Evolutionary conservation across 345 rosid species (phyloP).

Genomic region (Gossypium raimondii): DNA sequence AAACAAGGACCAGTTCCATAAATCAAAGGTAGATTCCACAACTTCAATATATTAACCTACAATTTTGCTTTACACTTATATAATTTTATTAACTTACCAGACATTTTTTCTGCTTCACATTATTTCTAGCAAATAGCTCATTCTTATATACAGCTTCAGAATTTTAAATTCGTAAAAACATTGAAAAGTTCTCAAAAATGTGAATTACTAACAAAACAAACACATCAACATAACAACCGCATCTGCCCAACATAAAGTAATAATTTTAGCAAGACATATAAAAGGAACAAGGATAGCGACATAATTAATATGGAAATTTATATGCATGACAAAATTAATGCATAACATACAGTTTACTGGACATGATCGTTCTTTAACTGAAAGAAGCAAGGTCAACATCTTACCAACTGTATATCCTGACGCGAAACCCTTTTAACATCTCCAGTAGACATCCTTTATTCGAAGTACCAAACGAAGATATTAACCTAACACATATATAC

Average conservation of each 20-base stretch:
- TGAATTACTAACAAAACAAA: not conserved
- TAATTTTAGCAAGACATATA: not conserved
- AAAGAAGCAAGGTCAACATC: slow-evolving; percentile 20
- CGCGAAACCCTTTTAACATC: slow-evolving; percentile 74
- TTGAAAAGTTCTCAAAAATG: not conserved
- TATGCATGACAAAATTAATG: not conserved
- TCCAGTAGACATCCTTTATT: slow-evolving; percentile 57
- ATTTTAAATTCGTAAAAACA: not conserved
- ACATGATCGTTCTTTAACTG: not conserved
- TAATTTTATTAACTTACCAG: not conserved
- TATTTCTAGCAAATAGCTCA: not conserved
- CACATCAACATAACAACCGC: not conserved
- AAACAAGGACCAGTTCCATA: slow-evolving; percentile 2
- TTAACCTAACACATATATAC: not conserved
- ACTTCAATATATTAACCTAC: not conserved
- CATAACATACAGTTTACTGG: not conserved
- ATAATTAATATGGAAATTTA: not conserved
- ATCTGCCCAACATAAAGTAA: not conserved
- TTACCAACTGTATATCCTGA: slow-evolving; percentile 86
- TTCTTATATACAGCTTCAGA: not conserved
- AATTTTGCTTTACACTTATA: not conserved
- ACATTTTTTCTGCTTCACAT: not conserved
- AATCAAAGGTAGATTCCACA: not conserved
- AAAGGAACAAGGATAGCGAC: not conserved
- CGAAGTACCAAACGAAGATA: slow-evolving; percentile 13